These are phyloP conservation scores for Syzygium grande DNA, from an alignment of 345 rosid genomes.

Conservation along the genomic window DNA sequence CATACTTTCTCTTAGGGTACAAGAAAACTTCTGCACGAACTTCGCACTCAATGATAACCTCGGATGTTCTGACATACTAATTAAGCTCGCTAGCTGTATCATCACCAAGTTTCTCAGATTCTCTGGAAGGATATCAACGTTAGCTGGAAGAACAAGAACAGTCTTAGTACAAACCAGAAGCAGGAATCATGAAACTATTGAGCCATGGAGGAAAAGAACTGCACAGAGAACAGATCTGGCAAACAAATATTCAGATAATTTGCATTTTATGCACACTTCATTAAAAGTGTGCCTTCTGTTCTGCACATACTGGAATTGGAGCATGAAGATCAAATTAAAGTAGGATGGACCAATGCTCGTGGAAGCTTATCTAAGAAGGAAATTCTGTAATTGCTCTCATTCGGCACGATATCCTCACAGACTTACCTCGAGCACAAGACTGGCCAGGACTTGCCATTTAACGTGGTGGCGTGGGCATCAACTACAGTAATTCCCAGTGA, in stretches of 20 bases:
- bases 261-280: neutral
- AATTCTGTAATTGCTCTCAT: neutral
- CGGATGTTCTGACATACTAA: neutral
- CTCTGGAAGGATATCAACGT: conserved; percentile 23
- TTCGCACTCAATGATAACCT: neutral
- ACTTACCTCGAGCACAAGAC: conserved; percentile 62
- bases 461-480: conserved; percentile 61
- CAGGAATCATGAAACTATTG: neutral
- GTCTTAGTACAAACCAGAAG: neutral
- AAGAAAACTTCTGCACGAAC: neutral
- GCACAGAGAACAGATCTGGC: no score
- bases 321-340: neutral
- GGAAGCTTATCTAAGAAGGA: neutral
- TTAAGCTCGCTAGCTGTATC: conserved; percentile 1
- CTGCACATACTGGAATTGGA: neutral
- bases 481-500: conserved; percentile 43
- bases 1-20: neutral
- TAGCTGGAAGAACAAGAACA: neutral
- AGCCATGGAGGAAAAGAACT: no score
- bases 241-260: neutral
- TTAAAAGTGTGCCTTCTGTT: neutral
- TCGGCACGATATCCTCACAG: neutral
- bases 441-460: conserved; percentile 32
- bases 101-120: conserved; percentile 23
- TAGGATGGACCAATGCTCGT: neutral